Base-by-base conservation (phyloP, 169 alveolate species). In the Condylostoma magnum region DNA sequence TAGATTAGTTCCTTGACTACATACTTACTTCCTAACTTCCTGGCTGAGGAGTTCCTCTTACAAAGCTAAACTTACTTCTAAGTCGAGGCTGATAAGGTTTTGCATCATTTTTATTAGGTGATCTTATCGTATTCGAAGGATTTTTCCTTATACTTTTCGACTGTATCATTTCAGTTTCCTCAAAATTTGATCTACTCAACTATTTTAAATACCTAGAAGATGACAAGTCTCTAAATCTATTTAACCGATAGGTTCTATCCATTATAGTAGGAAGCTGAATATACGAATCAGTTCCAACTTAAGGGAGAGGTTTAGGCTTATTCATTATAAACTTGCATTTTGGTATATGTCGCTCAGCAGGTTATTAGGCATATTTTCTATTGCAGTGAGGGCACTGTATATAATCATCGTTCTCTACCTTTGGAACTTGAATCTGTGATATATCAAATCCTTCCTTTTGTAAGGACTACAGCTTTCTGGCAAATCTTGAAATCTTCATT, bases 281-380 rank as follows among this genome's bases (percentile, higher is more conserved):
- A 30, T 0, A 47, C 20, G 8, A 5, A 10, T 53, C 65, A 53
- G 43, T n/a, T 25, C 27, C 25, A 4, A 53, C 34, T 53, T 27
- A 2, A 10, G 55, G 52, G 0, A 46, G 76, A 2, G 76, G 76
- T 27, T 67, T 67, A 6, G 76, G 76, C 30, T 67, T 67, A 50
- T 67, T 30, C 8, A 67, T 48, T 2, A 67, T 50, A 34, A 48
- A 25, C 50, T 50, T 46, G 20, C 76, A 67, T 20, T 30, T 67
- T 20, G 66, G 47, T 15, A 67, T 67, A 34, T 67, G 76, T 25
- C 65, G 25, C 30, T 67, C 76, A 6, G 48, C 76, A 15, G 60
- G 53, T 15, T 20, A 15, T 48, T 47, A 53, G 12, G 66, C 60
- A 30, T 33, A 67, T 20, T 67, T 67, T 22, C 76, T 2, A 0